These are phyloP conservation scores for Skeletonema marinoi DNA, from an alignment of 108 stramenopile species.

Conservation along the genomic window DNA sequence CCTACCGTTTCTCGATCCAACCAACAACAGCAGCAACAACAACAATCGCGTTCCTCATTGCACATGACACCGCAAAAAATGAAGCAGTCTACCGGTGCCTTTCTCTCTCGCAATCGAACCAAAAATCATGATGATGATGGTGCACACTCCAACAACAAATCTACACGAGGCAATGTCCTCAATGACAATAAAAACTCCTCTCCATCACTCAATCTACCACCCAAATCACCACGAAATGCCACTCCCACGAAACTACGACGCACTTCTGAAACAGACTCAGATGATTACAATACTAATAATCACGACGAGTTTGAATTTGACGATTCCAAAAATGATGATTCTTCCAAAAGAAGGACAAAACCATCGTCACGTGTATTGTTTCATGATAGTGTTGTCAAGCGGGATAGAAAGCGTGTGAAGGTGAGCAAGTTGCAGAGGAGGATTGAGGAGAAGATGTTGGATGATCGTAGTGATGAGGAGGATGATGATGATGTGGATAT, in stretches of 20 bases:
- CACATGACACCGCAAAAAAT: not conserved
- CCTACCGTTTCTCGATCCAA: not conserved
- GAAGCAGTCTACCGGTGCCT: not conserved
- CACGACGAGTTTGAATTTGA: too few relatives aligned
- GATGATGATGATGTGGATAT: not conserved
- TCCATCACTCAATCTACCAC: not conserved
- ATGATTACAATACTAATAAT: too few relatives aligned
- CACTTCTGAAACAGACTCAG: too few relatives aligned
- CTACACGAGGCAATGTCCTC: not conserved
- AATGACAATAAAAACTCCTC: not conserved
- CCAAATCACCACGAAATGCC: slow-evolving; percentile 27
- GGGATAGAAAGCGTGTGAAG: not conserved
- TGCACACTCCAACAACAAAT: not conserved
- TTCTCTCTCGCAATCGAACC: not conserved
- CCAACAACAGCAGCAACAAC: not conserved
- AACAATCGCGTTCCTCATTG: not conserved
- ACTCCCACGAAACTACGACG: slow-evolving; percentile 25
- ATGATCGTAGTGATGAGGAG: not conserved
- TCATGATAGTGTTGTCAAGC: not conserved
- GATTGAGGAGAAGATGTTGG: not conserved
- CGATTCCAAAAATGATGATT: not conserved
- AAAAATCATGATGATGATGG: not conserved
- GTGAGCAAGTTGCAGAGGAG: not conserved
- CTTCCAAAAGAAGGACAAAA: not conserved
- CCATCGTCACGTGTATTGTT: not conserved